Evolutionary conservation across 768 basidiomycete genomes (phyloP).

Genomic region (Rhodotorula taiwanensis): DNA sequence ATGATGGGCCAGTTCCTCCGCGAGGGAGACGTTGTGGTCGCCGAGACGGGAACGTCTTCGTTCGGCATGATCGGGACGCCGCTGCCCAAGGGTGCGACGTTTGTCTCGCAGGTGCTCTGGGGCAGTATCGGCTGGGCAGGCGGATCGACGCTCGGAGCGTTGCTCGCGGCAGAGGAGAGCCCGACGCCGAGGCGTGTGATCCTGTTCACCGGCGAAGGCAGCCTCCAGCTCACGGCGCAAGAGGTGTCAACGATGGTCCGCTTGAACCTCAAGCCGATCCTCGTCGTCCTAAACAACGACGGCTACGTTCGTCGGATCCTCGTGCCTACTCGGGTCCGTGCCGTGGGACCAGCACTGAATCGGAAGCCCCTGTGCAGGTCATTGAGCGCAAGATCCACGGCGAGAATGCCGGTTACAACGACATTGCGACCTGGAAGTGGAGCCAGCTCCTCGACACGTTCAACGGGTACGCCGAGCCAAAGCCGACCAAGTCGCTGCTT

Average conservation of each 20-base stretch:
- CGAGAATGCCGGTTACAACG: slow-evolving; percentile 59
- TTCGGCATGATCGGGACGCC: slow-evolving; percentile 80
- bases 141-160: slow-evolving; percentile 59
- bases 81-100: slow-evolving; percentile 62
- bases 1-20: slow-evolving; percentile 34
- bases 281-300: slow-evolving; percentile 47
- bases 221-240: slow-evolving; percentile 46
- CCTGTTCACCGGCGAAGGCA: slow-evolving; percentile 78
- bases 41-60: slow-evolving; percentile 81
- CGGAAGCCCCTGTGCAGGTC: slow-evolving; percentile 53
- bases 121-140: slow-evolving; percentile 88
- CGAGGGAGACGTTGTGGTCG: slow-evolving; percentile 57
- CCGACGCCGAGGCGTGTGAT: slow-evolving; percentile 59
- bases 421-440: slow-evolving; percentile 66
- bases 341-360: neutral
- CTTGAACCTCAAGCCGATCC: slow-evolving; percentile 57
- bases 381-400: slow-evolving; percentile 65
- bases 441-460: slow-evolving; percentile 45
- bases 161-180: slow-evolving; percentile 58
- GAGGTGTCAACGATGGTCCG: slow-evolving; percentile 66
- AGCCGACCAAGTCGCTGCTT: slow-evolving; percentile 40
- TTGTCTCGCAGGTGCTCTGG: slow-evolving; percentile 74
- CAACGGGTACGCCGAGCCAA: slow-evolving; percentile 41
- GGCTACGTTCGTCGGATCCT: slow-evolving; percentile 27
- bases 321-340: neutral